Percentiles rank a stretch among this genome's conserved stretches.
These are phyloP conservation scores for Aspergillus aculeatinus DNA, from an alignment of 2,329 filamentous ascomycete species.

Conservation along the genomic window DNA sequence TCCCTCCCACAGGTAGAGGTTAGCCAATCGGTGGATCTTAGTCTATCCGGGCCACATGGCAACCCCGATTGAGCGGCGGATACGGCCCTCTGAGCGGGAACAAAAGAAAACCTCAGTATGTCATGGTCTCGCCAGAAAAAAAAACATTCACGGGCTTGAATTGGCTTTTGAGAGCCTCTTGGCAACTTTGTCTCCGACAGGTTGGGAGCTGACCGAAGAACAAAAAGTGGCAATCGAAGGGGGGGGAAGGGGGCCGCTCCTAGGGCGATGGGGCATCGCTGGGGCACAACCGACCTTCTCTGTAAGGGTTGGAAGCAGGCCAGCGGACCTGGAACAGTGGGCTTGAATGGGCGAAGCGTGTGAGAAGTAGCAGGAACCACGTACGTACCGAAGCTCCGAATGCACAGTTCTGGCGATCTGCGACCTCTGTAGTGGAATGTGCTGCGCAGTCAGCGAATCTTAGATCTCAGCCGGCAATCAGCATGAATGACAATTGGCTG, in stretches of 20 bases:
- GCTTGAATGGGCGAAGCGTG: background rate
- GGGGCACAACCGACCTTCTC: slow-evolving; percentile 3
- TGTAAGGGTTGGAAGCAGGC: background rate
- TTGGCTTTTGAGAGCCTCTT: background rate
- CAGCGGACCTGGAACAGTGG: slow-evolving; percentile 3
- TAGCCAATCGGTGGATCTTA: slow-evolving; percentile 17
- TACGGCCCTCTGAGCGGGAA: background rate
- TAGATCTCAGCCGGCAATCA: background rate
- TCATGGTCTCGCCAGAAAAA: background rate
- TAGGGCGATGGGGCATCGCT: slow-evolving; percentile 2
- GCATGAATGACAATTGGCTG: background rate
- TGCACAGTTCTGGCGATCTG: slow-evolving; percentile 1
- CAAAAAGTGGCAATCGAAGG: slow-evolving; percentile 1
- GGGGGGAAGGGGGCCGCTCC: background rate
- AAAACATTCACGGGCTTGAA: background rate
- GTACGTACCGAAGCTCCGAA: background rate
- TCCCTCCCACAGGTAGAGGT: background rate
- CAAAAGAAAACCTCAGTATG: background rate
- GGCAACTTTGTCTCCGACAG: background rate
- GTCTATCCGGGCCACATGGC: slow-evolving; percentile 22
- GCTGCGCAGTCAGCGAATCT: slow-evolving; percentile 1
- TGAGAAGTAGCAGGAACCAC: background rate
- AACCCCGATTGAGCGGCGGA: slow-evolving; percentile 6
- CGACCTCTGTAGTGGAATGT: slow-evolving; percentile 3
- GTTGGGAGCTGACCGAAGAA: slow-evolving; percentile 3